Percentiles rank a stretch among this genome's conserved stretches.
These are phyloP conservation scores for barley (Hordeum vulgare) DNA, from an alignment of 176 grass and related monocot genomes.

Conservation along the genomic window MorexV3_pseudomolecules_assembly NC_058524.1:174290656-174291155, in stretches of 20 bases:
- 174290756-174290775: conserved; percentile 15
- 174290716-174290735: background rate
- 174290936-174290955: conserved; percentile 34
- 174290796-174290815: background rate
- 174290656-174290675: background rate
- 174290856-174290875: too few species aligned
- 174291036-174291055: conserved; percentile 41
- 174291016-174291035: background rate
- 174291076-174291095: background rate
- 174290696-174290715: background rate
- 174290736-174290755: background rate
- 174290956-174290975: conserved; percentile 76
- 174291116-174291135: conserved; percentile 10
- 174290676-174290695: background rate
- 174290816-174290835: background rate
- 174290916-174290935: background rate
- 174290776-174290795: background rate
- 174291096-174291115: conserved; percentile 21
- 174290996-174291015: background rate
- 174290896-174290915: conserved; percentile 5
- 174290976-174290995: conserved; percentile 46
- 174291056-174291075: conserved; percentile 24
- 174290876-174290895: background rate
- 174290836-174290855: background rate
- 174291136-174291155: conserved; percentile 1